Percentiles rank a stretch among this genome's conserved stretches.
These are phyloP conservation scores for Aphanomyces invadans DNA, from an alignment of 352 stramenopile genomes.

Conservation along the genomic window DNA sequence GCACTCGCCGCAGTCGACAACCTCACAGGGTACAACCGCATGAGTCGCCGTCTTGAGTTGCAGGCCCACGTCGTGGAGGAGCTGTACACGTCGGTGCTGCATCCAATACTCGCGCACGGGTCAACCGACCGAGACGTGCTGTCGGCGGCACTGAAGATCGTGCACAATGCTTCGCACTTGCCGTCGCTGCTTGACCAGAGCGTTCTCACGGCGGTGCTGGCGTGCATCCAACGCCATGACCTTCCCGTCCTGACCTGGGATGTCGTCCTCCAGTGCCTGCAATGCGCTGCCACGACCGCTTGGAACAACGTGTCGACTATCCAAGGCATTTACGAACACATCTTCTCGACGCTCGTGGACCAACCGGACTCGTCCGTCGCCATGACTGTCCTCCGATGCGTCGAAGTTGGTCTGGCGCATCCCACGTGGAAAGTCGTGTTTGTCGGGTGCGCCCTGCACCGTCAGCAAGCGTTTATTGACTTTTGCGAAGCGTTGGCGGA, in stretches of 20 bases:
- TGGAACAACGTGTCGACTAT: conserved; percentile 12
- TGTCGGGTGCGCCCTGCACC: background rate
- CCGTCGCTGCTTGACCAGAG: conserved; percentile 4
- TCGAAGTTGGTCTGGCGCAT: background rate
- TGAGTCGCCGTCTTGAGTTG: background rate
- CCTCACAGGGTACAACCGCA: background rate
- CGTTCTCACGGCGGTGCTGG: background rate
- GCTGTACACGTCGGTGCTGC: conserved; percentile 8
- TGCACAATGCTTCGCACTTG: background rate
- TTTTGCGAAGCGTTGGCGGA: conserved; percentile 14
- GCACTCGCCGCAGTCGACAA: background rate
- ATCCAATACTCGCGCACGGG: background rate
- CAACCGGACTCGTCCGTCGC: background rate
- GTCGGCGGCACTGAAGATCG: background rate
- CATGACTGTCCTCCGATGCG: background rate
- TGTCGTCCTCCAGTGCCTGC: background rate
- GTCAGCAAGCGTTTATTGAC: conserved; percentile 10
- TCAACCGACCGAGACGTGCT: background rate
- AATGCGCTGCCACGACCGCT: background rate
- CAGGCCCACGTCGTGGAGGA: background rate
- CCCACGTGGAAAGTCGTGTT: conserved; percentile 4
- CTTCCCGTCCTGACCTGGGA: background rate
- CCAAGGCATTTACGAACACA: background rate
- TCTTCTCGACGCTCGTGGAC: background rate
- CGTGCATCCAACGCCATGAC: background rate